Evolutionary conservation across 2,329 filamentous ascomycete genomes (phyloP).

Genomic region (Falciphora oryzae): DNA sequence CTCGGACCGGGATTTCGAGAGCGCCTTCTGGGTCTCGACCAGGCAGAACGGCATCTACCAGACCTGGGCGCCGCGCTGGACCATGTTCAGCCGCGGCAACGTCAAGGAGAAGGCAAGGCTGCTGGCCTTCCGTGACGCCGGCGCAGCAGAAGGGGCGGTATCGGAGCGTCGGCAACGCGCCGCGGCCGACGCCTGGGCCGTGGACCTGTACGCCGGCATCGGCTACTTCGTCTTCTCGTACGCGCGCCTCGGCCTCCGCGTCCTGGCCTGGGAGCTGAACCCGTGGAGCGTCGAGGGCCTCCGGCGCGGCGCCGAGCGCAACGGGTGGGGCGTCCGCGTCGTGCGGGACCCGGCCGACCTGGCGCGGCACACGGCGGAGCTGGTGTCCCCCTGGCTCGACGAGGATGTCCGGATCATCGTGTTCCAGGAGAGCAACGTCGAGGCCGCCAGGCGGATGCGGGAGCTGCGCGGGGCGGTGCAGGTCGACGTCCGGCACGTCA

Average conservation of each 20-base stretch:
- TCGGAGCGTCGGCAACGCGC: too few relatives aligned
- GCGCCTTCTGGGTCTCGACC: slow-evolving; percentile 72
- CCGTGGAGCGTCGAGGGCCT: slow-evolving; percentile 82
- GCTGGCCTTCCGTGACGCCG: too few relatives aligned
- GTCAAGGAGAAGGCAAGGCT: slow-evolving; percentile 81
- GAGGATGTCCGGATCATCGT: slow-evolving; percentile 46
- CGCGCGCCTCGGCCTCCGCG: slow-evolving; percentile 60
- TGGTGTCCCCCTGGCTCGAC: slow-evolving; percentile 35
- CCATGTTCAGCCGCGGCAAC: slow-evolving; percentile 93
- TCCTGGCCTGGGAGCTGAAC: slow-evolving; percentile 88
- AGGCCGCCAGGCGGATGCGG: slow-evolving; percentile 38
- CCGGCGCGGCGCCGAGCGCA: slow-evolving; percentile 64
- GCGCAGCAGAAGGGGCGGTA: too few relatives aligned
- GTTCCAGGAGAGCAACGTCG: slow-evolving; percentile 62
- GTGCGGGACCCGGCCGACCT: slow-evolving; percentile 37
- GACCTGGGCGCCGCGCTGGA: slow-evolving; percentile 82
- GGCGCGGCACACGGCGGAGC: slow-evolving; percentile 28
- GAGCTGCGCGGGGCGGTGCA: slow-evolving; percentile 29
- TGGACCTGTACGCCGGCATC: slow-evolving; percentile 89
- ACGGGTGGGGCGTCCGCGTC: slow-evolving; percentile 59
- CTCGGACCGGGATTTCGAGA: slow-evolving; percentile 48
- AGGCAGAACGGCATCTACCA: slow-evolving; percentile 76
- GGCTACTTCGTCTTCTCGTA: slow-evolving; percentile 93
- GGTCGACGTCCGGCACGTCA: slow-evolving; percentile 50
- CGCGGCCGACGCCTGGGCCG: slow-evolving; percentile 40